A percentile compares a stretch with the other conserved stretches of the same genome.
phyloP scores from a whole-genome alignment of 2,329 filamentous ascomycete species.

The Trichoderma aggressivum region DNA sequence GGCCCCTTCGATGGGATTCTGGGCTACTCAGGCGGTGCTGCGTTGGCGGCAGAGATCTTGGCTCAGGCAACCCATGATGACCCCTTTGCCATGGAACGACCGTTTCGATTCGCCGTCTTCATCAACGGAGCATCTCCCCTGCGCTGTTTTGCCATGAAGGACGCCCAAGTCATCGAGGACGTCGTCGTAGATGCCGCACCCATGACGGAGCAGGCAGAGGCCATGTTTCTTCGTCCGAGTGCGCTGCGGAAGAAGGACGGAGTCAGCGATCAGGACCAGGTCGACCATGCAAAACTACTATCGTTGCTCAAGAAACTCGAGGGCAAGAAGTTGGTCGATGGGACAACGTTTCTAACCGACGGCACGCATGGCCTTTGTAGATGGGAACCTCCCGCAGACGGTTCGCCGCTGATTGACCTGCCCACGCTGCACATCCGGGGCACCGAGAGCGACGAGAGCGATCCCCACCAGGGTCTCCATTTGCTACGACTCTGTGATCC shows the following conservation, averaged over 20 bases:
- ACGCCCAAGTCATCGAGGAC: not conserved
- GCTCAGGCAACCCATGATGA: not conserved
- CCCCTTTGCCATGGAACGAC: conserved; percentile 1
- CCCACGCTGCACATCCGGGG: conserved; percentile 9
- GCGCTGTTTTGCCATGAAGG: not conserved
- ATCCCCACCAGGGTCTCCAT: conserved; percentile 1
- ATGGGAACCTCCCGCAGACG: not conserved
- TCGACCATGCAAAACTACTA: not conserved
- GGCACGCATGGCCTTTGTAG: not conserved
- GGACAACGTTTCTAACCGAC: not conserved
- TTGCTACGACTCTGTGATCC: conserved; percentile 7
- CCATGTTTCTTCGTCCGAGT: not conserved
- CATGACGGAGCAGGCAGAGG: not conserved
- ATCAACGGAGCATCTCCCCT: not conserved
- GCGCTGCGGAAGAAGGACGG: conserved; percentile 2
- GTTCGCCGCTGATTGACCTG: not conserved
- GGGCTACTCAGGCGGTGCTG: conserved; percentile 14
- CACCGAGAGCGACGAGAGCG: not conserved
- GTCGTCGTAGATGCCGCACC: not conserved
- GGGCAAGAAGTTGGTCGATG: not conserved
- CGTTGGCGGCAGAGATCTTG: conserved; percentile 10
- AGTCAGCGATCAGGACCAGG: not conserved
- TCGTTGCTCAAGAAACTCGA: not conserved
- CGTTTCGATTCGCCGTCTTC: conserved; percentile 11
- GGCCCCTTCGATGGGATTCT: conserved; percentile 14